phyloP scores from a whole-genome alignment of 352 stramenopile genomes.

The Globisporangium camurandrum region DNA sequence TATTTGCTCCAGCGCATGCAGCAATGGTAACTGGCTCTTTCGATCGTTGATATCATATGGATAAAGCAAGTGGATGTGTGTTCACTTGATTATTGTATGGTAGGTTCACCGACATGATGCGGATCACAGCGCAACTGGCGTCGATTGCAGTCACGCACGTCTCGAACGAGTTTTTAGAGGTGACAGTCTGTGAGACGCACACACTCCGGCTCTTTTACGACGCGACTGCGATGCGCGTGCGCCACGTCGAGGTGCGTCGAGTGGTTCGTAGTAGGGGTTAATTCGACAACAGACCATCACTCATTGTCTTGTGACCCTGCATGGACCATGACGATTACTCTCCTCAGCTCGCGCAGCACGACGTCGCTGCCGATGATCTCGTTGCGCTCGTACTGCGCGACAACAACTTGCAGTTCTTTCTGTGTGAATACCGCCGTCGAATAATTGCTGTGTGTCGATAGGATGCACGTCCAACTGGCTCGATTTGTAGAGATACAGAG shows the following conservation, averaged over 20 bases:
- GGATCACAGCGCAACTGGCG: conserved; percentile 42
- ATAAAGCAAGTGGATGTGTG: no score
- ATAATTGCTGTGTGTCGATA: conserved; percentile 8
- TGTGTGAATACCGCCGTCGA: conserved; percentile 55
- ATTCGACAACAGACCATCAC: not conserved
- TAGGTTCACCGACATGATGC: conserved; percentile 61
- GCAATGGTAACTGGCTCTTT: conserved; percentile 32
- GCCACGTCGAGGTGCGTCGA: conserved; percentile 43
- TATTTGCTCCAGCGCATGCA: conserved; percentile 68
- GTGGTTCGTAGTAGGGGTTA: no score
- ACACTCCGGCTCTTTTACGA: conserved; percentile 54
- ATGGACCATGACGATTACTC: conserved; percentile 5
- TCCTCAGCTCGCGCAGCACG: conserved; percentile 17
- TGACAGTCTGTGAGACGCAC: conserved; percentile 43
- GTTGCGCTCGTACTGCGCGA: conserved; percentile 42
- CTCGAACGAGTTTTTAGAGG: conserved; percentile 50
- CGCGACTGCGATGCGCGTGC: conserved; percentile 38
- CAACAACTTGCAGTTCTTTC: conserved; percentile 50
- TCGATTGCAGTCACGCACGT: conserved; percentile 52
- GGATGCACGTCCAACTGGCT: not conserved
- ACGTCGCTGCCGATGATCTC: conserved; percentile 33
- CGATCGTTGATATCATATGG: not conserved
- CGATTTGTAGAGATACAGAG: no score
- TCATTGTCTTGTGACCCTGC: not conserved
- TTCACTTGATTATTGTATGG: not conserved